Percentiles rank a stretch among this genome's conserved stretches.
phyloP scores from a whole-genome alignment of 1,284 basidiomycete species.

The Cryptococcus jaspeensis region DNA sequence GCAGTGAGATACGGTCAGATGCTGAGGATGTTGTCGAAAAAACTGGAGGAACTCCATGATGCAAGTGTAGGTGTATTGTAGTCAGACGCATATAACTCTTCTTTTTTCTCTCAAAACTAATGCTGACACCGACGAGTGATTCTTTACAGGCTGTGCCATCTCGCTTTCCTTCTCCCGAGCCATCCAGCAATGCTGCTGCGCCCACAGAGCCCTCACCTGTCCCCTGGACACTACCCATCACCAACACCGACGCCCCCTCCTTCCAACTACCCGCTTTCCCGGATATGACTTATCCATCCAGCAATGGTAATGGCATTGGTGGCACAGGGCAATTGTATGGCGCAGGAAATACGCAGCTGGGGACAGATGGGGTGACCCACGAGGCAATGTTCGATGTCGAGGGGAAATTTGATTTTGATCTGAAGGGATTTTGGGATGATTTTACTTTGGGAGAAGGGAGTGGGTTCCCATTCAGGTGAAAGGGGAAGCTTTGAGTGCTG shows the following conservation, averaged over 20 bases:
- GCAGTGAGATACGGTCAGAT: constrained; percentile 47
- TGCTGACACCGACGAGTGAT: neutral
- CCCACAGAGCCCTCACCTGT: constrained; percentile 1
- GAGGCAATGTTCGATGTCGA: constrained; percentile 38
- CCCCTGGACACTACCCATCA: constrained; percentile 14
- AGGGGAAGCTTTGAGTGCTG: too few species aligned
- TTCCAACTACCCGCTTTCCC: constrained; percentile 14
- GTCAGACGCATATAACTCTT: too few species aligned
- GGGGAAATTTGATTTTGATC: constrained; percentile 43
- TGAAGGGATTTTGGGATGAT: constrained; percentile 49
- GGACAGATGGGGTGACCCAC: neutral
- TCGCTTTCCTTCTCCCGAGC: constrained; percentile 42
- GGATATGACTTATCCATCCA: neutral
- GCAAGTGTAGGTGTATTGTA: constrained; percentile 39
- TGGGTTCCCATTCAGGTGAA: constrained; percentile 42
- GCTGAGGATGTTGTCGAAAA: constrained; percentile 42
- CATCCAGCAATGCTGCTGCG: neutral
- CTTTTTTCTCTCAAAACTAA: too few species aligned
- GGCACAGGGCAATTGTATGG: neutral
- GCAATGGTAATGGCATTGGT: neutral
- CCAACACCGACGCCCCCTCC: constrained; percentile 5
- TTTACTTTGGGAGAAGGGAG: constrained; percentile 44
- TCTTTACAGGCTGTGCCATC: constrained; percentile 40
- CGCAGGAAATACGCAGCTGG: neutral
- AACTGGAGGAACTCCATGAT: constrained; percentile 43